Percentiles rank a stretch among this genome's conserved stretches.
phyloP scores from a whole-genome alignment of 768 basidiomycete genomes.

The Suillus subaureus region DNA sequence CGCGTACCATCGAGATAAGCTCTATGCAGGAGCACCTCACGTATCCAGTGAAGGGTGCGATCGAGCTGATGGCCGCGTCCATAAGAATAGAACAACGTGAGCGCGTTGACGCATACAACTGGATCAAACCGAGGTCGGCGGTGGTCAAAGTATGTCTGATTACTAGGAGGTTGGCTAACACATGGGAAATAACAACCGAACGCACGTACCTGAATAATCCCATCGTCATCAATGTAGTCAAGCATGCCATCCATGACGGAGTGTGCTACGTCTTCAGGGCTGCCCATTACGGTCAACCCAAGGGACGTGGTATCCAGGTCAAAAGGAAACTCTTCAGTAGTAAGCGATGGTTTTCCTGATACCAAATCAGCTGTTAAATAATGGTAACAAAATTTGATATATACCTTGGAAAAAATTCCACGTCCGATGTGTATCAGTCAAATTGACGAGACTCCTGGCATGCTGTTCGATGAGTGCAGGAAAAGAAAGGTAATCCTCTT shows the following conservation, averaged over 20 bases:
- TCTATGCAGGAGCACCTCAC: constrained; percentile 50
- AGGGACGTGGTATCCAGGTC: constrained; percentile 64
- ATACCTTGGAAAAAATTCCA: constrained; percentile 61
- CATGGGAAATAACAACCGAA: not conserved
- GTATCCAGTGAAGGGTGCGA: constrained; percentile 49
- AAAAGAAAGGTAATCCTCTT: constrained; percentile 14
- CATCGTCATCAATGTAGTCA: constrained; percentile 48
- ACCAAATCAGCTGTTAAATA: not conserved
- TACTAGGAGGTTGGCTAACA: constrained; percentile 2
- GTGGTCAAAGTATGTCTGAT: constrained; percentile 55
- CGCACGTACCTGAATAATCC: constrained; percentile 48
- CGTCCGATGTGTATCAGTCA: constrained; percentile 39
- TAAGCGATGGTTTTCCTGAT: constrained; percentile 42
- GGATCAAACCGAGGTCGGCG: constrained; percentile 55
- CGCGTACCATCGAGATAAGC: constrained; percentile 58
- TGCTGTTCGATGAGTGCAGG: constrained; percentile 1
- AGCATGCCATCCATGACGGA: constrained; percentile 63
- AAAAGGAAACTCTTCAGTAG: constrained; percentile 51
- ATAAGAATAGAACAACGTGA: constrained; percentile 51
- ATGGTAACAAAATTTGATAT: constrained; percentile 3
- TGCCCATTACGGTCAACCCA: constrained; percentile 45
- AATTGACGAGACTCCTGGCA: constrained; percentile 44
- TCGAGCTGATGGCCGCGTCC: constrained; percentile 49
- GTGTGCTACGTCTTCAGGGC: constrained; percentile 33
- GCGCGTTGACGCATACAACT: constrained; percentile 53